phyloP scores from a whole-genome alignment of 2,329 filamentous ascomycete genomes.

The Seiridium unicorne region DNA sequence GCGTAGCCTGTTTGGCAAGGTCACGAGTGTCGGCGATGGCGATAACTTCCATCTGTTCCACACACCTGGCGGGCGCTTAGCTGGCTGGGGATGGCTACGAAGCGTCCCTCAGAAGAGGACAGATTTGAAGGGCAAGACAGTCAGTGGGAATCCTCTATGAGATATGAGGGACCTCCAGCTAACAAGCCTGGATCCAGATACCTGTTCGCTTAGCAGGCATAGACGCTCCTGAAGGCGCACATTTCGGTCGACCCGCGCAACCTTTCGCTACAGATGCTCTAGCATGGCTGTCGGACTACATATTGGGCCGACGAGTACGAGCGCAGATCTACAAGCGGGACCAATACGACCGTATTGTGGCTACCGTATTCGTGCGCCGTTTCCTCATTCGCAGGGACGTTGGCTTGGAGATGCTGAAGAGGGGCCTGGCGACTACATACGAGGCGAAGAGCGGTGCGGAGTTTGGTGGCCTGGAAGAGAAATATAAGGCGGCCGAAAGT shows the following conservation, averaged over 20 bases:
- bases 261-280: slow-evolving; percentile 80
- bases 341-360: slow-evolving; percentile 90
- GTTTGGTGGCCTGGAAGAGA: slow-evolving; percentile 69
- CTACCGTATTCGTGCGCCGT: slow-evolving; percentile 74
- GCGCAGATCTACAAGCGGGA: slow-evolving; percentile 82
- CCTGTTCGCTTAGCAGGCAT: slow-evolving; percentile 86
- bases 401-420: slow-evolving; percentile 83
- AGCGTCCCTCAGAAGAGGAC: slow-evolving; percentile 68
- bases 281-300: slow-evolving; percentile 72
- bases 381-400: slow-evolving; percentile 75
- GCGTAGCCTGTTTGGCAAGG: slow-evolving; percentile 76
- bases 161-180: not conserved
- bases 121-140: slow-evolving; percentile 73
- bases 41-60: slow-evolving; percentile 95
- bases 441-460: slow-evolving; percentile 89
- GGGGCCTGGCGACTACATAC: slow-evolving; percentile 85
- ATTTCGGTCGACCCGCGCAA: slow-evolving; percentile 88
- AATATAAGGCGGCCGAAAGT: slow-evolving; percentile 66
- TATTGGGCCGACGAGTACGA: slow-evolving; percentile 72
- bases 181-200: slow-evolving; percentile 52
- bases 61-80: slow-evolving; percentile 82
- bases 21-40: slow-evolving; percentile 93
- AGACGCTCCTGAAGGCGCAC: slow-evolving; percentile 88
- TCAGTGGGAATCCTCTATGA: slow-evolving; percentile 39
- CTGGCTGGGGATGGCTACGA: slow-evolving; percentile 92